Base-by-base conservation (phyloP, 345 rosid species). In the Salix arbutifolia region DNA sequence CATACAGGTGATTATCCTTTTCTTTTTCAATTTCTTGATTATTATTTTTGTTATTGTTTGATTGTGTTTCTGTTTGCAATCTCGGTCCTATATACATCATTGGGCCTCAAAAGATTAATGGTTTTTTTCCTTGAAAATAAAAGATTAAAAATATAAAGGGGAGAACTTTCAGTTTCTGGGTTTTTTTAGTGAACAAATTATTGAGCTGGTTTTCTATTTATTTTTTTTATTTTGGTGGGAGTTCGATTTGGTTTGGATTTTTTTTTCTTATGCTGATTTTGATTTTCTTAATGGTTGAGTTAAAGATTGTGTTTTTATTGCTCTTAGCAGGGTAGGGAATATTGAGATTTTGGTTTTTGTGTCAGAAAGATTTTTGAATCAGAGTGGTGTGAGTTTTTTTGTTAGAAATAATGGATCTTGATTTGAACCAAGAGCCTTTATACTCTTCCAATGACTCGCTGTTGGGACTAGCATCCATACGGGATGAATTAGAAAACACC, bases 371-470 rank as follows among this genome's bases (percentile, higher is more conserved):
- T 11, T 58, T 58, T 71, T 13, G 38, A 19, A 28, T 60, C 35
- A n/a, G 35, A 46, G 21, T 74, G 60, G 37, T 66, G 11, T 37
- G 17, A 62, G 4, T 31, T 53, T 73, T 73, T 67, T 35, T 33
- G 78, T 73, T 76, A 78, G 42, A 18, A 76, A 65, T 68, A 37
- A 85, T 85, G 87, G 89, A 90, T 75, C 85, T 87, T 75, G 90
- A 88, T 85, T 83, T 88, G 85, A 90, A 88, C 72, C 83, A 78
- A 76, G 86, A 83, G 10, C 89, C 90, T 46, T 67, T 67, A 64
- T 85, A 79, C 60, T 75, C 85, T 21, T 33, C 75, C 12, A 35
- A 60, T 37, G 83, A 75, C 79, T 78, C 85, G 30, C 69, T 87
- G 42, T 17, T 65, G 3, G 85, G 81, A 66, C 74, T 82, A 48